Percentiles rank a stretch among this genome's conserved stretches.
Evolutionary conservation across 345 rosid species (phyloP).

Genomic region (Sisymbrium irio): DNA sequence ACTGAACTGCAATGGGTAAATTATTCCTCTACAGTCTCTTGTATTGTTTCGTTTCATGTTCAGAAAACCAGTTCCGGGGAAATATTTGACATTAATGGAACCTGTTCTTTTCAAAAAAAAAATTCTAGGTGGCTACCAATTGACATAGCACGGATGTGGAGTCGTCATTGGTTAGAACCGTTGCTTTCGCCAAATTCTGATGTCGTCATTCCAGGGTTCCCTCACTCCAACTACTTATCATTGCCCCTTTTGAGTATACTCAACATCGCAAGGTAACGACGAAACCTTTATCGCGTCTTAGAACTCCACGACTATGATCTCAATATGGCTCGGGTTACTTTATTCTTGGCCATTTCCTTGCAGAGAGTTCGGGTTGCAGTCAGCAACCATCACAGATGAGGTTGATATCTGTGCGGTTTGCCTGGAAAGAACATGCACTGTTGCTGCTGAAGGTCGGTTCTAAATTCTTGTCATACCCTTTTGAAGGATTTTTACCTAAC

Average conservation of each 20-base stretch:
- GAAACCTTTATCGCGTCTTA: not conserved
- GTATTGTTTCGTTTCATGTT: not conserved
- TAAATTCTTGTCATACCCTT: not conserved
- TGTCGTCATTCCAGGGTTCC: conserved; percentile 60
- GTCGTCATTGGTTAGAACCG: conserved; percentile 97
- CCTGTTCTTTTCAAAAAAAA: conserved; percentile 1
- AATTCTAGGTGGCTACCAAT: conserved; percentile 81
- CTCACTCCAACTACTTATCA: conserved; percentile 76
- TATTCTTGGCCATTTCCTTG: conserved; percentile 12
- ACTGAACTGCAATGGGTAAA: conserved; percentile 90
- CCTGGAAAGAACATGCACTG: conserved; percentile 82
- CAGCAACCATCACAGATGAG: conserved; percentile 59
- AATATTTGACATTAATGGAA: not conserved
- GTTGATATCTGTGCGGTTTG: conserved; percentile 91
- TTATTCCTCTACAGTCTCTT: conserved; percentile 3
- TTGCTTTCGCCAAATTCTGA: conserved; percentile 74
- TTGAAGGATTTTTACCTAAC: not conserved
- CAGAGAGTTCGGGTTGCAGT: conserved; percentile 85
- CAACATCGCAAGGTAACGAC: conserved; percentile 80
- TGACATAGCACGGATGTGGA: conserved; percentile 99
- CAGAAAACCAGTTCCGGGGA: not conserved
- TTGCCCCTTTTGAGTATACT: conserved; percentile 88
- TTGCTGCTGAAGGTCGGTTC: conserved; percentile 82
- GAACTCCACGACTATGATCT: not conserved
- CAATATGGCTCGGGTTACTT: not conserved